phyloP scores from a whole-genome alignment of 805 yeast species.

The Candida fluviatilis region DNA sequence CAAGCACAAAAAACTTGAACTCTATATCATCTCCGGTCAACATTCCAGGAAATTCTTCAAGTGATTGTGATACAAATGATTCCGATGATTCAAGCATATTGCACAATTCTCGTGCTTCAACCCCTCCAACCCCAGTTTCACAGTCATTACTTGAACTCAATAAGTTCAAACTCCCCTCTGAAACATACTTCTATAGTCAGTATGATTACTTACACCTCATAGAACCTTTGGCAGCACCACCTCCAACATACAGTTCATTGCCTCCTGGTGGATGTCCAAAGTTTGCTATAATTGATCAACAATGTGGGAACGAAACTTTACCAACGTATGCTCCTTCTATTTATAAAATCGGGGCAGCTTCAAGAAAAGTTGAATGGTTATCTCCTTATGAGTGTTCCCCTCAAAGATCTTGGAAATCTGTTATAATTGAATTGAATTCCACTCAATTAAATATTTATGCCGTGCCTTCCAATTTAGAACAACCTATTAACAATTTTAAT shows the following conservation, averaged over 20 bases:
- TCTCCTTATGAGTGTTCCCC: constrained; percentile 73
- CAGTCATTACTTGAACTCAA: background rate
- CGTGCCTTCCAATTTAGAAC: constrained; percentile 30
- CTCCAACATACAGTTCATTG: constrained; percentile 32
- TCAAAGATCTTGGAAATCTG: constrained; percentile 65
- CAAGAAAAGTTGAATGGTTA: constrained; percentile 70
- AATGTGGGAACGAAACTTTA: constrained; percentile 19
- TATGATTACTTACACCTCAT: constrained; percentile 26
- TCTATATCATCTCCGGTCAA: background rate
- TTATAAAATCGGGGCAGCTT: constrained; percentile 50
- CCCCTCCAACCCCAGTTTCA: constrained; percentile 5
- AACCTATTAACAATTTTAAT: constrained; percentile 7
- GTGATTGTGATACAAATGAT: background rate
- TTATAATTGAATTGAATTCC: constrained; percentile 72
- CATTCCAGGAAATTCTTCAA: background rate
- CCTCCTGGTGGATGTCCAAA: constrained; percentile 45
- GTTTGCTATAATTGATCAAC: constrained; percentile 21
- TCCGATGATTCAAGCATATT: constrained; percentile 1
- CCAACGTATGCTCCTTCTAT: constrained; percentile 71
- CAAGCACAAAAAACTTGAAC: background rate
- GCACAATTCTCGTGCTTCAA: constrained; percentile 1
- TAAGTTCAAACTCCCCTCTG: background rate
- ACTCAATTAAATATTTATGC: constrained; percentile 76
- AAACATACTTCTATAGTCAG: constrained; percentile 6
- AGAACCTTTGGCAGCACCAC: constrained; percentile 36